phyloP scores from a whole-genome alignment of 495 filamentous ascomycete genomes.

The Podospora pseudopauciseta region DNA sequence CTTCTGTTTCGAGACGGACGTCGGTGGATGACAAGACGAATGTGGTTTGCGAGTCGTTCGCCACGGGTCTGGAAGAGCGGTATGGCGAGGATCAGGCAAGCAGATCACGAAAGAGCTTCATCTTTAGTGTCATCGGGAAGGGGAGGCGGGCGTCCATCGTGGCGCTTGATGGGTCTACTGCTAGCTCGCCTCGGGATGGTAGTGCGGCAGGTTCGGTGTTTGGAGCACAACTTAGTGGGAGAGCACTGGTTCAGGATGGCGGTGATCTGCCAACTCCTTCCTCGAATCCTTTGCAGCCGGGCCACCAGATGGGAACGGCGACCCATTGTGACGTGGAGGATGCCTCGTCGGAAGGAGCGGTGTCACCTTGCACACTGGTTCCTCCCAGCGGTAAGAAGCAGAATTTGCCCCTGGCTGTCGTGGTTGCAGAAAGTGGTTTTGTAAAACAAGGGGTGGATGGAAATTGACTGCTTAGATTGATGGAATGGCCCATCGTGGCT shows the following conservation, averaged over 20 bases:
- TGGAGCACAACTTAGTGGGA: not conserved
- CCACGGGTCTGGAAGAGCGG: not conserved
- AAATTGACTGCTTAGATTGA: not conserved
- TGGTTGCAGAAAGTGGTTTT: not conserved
- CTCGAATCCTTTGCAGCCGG: not conserved
- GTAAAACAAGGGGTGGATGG: not conserved
- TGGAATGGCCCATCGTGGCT: not conserved
- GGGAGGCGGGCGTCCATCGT: not conserved
- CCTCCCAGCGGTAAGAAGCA: not conserved
- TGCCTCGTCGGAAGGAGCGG: not conserved
- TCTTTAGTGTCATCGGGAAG: not conserved
- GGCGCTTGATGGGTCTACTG: too few species aligned
- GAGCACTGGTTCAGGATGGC: not conserved
- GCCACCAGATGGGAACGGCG: not conserved
- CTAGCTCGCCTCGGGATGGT: not conserved
- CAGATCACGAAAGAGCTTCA: not conserved
- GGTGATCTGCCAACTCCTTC: not conserved
- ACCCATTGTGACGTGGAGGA: not conserved
- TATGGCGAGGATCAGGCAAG: not conserved
- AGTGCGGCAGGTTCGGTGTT: not conserved
- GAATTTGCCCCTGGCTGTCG: not conserved
- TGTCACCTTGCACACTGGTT: not conserved
- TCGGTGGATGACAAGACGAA: not conserved
- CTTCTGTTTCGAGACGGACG: not conserved
- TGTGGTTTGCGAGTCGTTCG: not conserved